Base-by-base conservation (phyloP, 2,329 filamentous ascomycete genomes). In the Neopestalotiopsis sp. region DNA sequence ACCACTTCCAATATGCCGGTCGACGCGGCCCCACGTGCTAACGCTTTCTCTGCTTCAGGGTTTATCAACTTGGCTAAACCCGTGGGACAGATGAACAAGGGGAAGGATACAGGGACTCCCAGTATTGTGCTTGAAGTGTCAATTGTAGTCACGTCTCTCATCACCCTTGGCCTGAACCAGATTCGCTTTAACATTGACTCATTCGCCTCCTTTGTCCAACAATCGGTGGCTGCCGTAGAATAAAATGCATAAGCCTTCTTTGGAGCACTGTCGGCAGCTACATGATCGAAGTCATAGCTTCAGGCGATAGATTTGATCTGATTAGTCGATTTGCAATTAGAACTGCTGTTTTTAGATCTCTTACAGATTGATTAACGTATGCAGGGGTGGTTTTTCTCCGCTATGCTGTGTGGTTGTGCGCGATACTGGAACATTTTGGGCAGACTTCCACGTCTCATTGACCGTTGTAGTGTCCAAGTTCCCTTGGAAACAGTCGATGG, bases 401-500 rank as follows among this genome's bases (percentile, higher is more conserved):
- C 1, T 45, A 42, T 40, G 40, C 34, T 58, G 64, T 30, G 28
- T 34, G 13, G 20, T 30, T 20, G 28, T 40, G 17, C 40, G 40
- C 12, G 17, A 2, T n/a, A 34, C 40, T 14, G 40, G 40, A 45
- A 45, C 40, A n/a, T 6, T 53, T 17, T 49, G 30, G 3, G 14
- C 49, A 9, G 32, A 45, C 20, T 10, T 69, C 85, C 85, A 87
- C 75, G 83, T 81, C 45, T 83, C 80, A 38, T 83, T 81, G 24
- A 87, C 79, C 12, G 84, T 85, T 30, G 81, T 79, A 57, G 75
- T 73, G 73, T 88, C 86, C 3, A 90, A 76, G n/a, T 76, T 75
- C 30, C 88, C 88, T 64, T 86, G 82, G 68, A 82, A 78, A 67
- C 86, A 84, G 6, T 84, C 80, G 34, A 81, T 73, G 59, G 83